Base-by-base conservation (phyloP, 176 grass and related monocot species). In the Rhynchospora tenuis region DNA sequence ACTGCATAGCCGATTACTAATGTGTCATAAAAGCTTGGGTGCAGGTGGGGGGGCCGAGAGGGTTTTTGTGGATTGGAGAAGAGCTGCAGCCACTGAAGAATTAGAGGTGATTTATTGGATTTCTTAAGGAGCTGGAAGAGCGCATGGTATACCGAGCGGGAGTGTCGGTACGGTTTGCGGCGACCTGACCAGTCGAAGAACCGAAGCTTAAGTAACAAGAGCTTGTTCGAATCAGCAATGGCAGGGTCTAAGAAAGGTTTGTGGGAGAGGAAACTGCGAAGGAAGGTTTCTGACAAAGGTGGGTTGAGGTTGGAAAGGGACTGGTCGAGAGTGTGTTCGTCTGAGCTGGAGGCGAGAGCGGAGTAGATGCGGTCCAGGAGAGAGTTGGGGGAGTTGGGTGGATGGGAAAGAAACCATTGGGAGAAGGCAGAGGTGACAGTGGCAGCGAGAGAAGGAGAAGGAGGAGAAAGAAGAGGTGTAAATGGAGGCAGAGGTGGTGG, bases 161-260 rank as follows among this genome's bases (percentile, higher is more conserved):
- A 89, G 86, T 99, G 96, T 73, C 22, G 59, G 79, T 99, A 95
- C 17, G 23, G 82, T 10, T 46, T 73, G 61, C 79, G 89, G 44
- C 77, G 89, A 3, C 96, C 91, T 8, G 93, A 89, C 93, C 91
- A 95, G 85, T 99, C 96, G 45, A 99, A 99, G 86, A 99, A 99
- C 17, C 83, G 81, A 70, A 95, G 84, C 63, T 92, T 92, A 45
- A 95, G 89, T 68, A 93, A 78, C 71, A 98, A 88, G 44, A 93
- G 88, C 12, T 71, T 59, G 5, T 79, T 63, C 22, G 19, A 73
- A 33, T 75, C 81, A 56, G 63, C 13, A 61, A 67, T 48, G 64
- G 86, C 64, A 84, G 87, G 73, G 81, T 23, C 24, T 20, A 76
- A 77, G 84, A 78, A 55, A 11, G 38, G 88, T 19, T 62, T 60